Conservation (phyloP, 345 rosid genomes). For the Populus alba region DNA sequence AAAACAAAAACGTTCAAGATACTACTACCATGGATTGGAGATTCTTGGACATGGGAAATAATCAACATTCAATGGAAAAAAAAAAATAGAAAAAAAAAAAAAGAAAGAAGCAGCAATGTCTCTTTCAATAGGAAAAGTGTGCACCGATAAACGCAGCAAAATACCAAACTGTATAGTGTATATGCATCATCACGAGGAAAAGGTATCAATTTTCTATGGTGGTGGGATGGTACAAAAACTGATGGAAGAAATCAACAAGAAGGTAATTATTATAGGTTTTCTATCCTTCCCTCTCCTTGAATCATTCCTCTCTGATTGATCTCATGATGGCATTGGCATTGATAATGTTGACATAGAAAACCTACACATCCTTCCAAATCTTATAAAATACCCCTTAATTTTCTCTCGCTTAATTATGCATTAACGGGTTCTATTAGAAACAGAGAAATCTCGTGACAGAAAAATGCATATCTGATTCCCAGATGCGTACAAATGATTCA, state of each 20-base stretch:
- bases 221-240: background rate
- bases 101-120: background rate
- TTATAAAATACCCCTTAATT: background rate
- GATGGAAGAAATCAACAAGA: background rate
- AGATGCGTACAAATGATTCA: background rate
- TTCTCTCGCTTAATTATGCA: background rate
- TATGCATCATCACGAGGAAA: background rate
- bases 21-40: background rate
- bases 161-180: background rate
- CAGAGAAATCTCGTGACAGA: background rate
- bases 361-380: background rate
- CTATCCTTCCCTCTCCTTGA: background rate
- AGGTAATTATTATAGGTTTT: background rate
- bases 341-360: background rate
- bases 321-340: background rate
- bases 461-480: background rate
- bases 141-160: background rate
- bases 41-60: background rate
- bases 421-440: background rate
- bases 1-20: background rate
- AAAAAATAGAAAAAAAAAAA: background rate
- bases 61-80: background rate
- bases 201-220: background rate
- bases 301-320: background rate
- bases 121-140: background rate